phyloP scores from a whole-genome alignment of 139 green algal genomes.

The Picochlorum sp. region DNA sequence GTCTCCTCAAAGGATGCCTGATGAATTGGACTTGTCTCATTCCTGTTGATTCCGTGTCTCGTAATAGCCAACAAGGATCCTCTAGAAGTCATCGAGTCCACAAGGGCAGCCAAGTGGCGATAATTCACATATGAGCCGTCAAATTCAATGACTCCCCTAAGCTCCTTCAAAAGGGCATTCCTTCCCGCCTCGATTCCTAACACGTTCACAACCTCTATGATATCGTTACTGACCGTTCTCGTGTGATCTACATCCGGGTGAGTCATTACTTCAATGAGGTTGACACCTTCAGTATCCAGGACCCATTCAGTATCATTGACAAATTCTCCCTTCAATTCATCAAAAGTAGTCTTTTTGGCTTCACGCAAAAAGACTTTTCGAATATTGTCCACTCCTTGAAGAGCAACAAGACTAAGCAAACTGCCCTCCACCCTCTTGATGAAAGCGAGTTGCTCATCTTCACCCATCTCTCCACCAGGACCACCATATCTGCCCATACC shows the following conservation, averaged over 20 bases:
- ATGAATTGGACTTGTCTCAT: slow-evolving; percentile 79
- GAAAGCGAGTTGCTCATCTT: slow-evolving; percentile 67
- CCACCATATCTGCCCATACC: slow-evolving; percentile 6
- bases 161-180: slow-evolving; percentile 83
- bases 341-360: slow-evolving; percentile 55
- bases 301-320: slow-evolving; percentile 81
- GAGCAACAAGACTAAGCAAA: slow-evolving; percentile 59
- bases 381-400: slow-evolving; percentile 75
- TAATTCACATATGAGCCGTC: slow-evolving; percentile 98
- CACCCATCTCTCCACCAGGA: slow-evolving; percentile 18
- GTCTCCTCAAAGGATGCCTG: slow-evolving; percentile 98
- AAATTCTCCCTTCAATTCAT: slow-evolving; percentile 37
- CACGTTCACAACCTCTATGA: slow-evolving; percentile 87
- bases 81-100: slow-evolving; percentile 76
- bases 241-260: slow-evolving; percentile 81
- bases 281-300: slow-evolving; percentile 95
- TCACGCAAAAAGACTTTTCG: slow-evolving; percentile 89
- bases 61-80: slow-evolving; percentile 98
- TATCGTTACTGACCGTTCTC: slow-evolving; percentile 82
- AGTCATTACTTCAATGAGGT: slow-evolving; percentile 86
- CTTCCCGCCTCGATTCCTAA: slow-evolving; percentile 94
- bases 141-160: slow-evolving; percentile 97
- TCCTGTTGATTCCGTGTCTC: slow-evolving; percentile 97
- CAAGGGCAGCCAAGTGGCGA: slow-evolving; percentile 88
- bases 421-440: slow-evolving; percentile 66